Evolutionary conservation across 2,329 filamentous ascomycete species (phyloP), one percentile per base, ranked within the genome.

Genomic region (Aureobasidium sp.): DNA sequence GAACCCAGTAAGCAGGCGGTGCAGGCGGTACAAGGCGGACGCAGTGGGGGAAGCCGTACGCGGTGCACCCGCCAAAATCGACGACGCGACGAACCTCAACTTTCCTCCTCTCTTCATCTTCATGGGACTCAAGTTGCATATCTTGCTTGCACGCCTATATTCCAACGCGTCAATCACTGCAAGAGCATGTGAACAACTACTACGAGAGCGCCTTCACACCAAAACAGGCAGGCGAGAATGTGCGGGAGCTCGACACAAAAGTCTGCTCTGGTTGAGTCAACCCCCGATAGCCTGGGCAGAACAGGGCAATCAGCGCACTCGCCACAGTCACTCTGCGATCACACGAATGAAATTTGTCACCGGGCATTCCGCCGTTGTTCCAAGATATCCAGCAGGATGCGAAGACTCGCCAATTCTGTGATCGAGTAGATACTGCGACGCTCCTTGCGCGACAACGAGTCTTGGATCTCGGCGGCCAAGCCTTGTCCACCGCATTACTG

Each of bases 381-480:
- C 37, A 55, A 55, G 51, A 8, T 20, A 39, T 26, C 12, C 34
- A 52, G 12, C 37, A 36, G n/a, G 9, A 52, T 13, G 12, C 48
- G 13, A 36, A 29, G 13, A 23, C 20, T 41, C 15, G 51, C 20
- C 20, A 27, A 29, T n/a, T 5, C 15, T 12, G 23, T 27, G 20
- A 20, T 20, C 20, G 20, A 20, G 29, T 32, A 47, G 26, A 29
- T 4, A 27, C 1, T 29, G 15, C 10, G 9, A 20, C 37, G 20
- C 15, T 42, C 15, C 9, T 13, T 26, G 12, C 20, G 9, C 37
- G 6, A 42, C 12, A 34, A 20, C 34, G 12, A 27, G 17, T 17
- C 55, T 59, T 59, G 55, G 55, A 39, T 32, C 55, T 59, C 29
- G 55, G 55, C 55, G 32, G 55, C 55, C 55, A 59, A 59, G 55